Percentiles rank a stretch among this genome's conserved stretches.
Conservation (phyloP, 768 basidiomycete species). For the Sutorius australiensis region DNA sequence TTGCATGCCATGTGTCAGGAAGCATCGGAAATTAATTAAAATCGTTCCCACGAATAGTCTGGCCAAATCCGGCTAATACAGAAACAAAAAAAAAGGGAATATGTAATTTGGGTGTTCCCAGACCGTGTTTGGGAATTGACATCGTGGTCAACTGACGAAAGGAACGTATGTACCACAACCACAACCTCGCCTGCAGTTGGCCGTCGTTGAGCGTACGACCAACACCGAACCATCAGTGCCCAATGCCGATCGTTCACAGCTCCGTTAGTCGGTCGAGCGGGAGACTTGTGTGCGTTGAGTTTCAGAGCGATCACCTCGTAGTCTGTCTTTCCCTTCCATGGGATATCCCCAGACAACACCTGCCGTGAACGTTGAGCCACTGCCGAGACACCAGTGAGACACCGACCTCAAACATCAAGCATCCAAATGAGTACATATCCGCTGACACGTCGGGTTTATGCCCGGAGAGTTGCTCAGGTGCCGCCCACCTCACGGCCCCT, state of each 20-base stretch:
- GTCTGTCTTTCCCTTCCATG: conserved; percentile 1
- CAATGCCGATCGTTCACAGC: background rate
- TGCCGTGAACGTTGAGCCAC: background rate
- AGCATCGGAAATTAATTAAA: too few relatives aligned
- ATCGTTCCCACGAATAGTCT: too few relatives aligned
- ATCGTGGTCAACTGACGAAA: background rate
- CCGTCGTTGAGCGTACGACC: background rate
- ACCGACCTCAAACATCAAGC: conserved; percentile 1
- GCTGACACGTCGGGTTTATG: background rate
- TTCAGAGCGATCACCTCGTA: background rate
- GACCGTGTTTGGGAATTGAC: background rate
- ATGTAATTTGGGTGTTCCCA: background rate
- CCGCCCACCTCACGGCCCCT: background rate
- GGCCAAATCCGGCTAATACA: too few relatives aligned
- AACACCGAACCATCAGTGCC: conserved; percentile 3
- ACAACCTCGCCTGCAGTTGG: background rate
- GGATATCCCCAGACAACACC: conserved; percentile 5
- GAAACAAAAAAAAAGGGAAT: background rate
- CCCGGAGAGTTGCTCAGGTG: background rate
- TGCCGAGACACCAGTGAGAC: background rate
- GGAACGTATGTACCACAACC: background rate
- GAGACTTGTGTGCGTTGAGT: background rate
- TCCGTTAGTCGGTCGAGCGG: background rate
- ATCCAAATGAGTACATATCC: conserved; percentile 3
- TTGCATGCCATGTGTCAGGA: too few relatives aligned